These are phyloP conservation scores for Cladosporium sphaerospermum DNA, from an alignment of 2,329 filamentous ascomycete genomes.

Conservation along the genomic window DNA sequence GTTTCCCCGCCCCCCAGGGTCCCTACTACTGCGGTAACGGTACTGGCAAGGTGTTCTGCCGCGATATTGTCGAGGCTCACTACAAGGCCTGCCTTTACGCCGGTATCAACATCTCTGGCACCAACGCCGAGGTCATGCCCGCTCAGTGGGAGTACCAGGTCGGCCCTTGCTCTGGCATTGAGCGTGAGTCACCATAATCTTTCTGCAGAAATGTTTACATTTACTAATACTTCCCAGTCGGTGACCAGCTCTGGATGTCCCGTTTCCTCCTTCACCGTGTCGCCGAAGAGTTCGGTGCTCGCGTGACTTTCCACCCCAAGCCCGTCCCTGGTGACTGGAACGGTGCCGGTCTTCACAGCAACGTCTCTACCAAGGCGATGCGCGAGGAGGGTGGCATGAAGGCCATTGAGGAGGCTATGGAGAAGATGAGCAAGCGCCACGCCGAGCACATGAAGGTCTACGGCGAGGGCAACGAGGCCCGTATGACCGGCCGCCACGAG, in stretches of 20 bases:
- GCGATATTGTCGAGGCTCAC: slow-evolving; percentile 94
- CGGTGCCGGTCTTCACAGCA: slow-evolving; percentile 86
- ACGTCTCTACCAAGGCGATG: slow-evolving; percentile 88
- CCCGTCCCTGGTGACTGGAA: slow-evolving; percentile 96
- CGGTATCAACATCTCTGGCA: slow-evolving; percentile 89
- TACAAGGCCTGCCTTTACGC: slow-evolving; percentile 87
- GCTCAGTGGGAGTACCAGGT: slow-evolving; percentile 98
- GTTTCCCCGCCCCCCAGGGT: slow-evolving; percentile 86
- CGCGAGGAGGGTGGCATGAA: slow-evolving; percentile 91
- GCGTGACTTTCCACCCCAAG: slow-evolving; percentile 94
- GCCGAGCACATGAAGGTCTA: slow-evolving; percentile 72
- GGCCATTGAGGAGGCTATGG: slow-evolving; percentile 73
- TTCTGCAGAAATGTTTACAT: not conserved
- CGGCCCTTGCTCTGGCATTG: slow-evolving; percentile 80
- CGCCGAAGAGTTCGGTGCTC: slow-evolving; percentile 92
- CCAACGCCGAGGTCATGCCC: slow-evolving; percentile 98
- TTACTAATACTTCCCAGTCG: slow-evolving; percentile 50
- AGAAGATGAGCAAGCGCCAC: slow-evolving; percentile 46
- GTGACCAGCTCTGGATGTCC: slow-evolving; percentile 93
- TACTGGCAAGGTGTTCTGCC: slow-evolving; percentile 92
- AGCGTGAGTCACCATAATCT: slow-evolving; percentile 50
- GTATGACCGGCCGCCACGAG: slow-evolving; percentile 90
- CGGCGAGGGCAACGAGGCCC: slow-evolving; percentile 90
- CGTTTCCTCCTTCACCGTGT: slow-evolving; percentile 85
- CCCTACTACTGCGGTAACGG: slow-evolving; percentile 99